Evolutionary conservation across 1,139 yeast species (phyloP).

Genomic region (Suhomyces chickasaworum): DNA sequence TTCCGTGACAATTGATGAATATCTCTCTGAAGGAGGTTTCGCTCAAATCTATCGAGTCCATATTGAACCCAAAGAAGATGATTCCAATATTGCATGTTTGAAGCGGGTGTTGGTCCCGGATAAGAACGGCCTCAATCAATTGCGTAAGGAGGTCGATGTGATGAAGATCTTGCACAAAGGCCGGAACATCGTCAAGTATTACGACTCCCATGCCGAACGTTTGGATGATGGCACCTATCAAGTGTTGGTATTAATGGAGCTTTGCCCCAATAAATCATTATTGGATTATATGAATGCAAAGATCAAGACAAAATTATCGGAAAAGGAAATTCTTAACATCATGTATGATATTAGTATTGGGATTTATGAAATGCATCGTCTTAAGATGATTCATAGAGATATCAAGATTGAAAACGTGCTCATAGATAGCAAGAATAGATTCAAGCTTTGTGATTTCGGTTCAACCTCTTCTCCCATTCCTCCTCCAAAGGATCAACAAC

Average conservation of each 20-base stretch:
- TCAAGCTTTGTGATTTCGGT: slow-evolving; percentile 78
- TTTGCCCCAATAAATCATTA: slow-evolving; percentile 70
- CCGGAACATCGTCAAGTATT: slow-evolving; percentile 63
- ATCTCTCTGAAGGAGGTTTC: slow-evolving; percentile 52
- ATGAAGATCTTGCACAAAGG: slow-evolving; percentile 67
- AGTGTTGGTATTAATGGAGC: slow-evolving; percentile 76
- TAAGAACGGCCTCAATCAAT: slow-evolving; percentile 61
- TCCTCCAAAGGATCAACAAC: slow-evolving; percentile 67
- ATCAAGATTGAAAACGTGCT: slow-evolving; percentile 78
- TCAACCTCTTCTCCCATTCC: slow-evolving; percentile 62
- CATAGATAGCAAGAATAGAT: slow-evolving; percentile 55
- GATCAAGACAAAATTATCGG: slow-evolving; percentile 62
- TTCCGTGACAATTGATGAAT: slow-evolving; percentile 36
- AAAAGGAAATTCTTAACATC: slow-evolving; percentile 62
- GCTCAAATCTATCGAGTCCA: slow-evolving; percentile 62
- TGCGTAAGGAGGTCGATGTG: slow-evolving; percentile 77
- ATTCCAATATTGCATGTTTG: slow-evolving; percentile 57
- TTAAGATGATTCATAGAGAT: slow-evolving; percentile 69
- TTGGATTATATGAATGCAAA: slow-evolving; percentile 75
- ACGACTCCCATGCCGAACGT: slow-evolving; percentile 77
- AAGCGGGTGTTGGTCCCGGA: slow-evolving; percentile 76
- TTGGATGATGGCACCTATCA: slow-evolving; percentile 60
- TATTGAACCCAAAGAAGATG: slow-evolving; percentile 44
- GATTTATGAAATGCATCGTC: slow-evolving; percentile 70
- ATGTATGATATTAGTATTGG: slow-evolving; percentile 70